These are phyloP conservation scores for Hortiboletus flavorubellus DNA, from an alignment of 768 basidiomycete genomes.

Conservation along the genomic window DNA sequence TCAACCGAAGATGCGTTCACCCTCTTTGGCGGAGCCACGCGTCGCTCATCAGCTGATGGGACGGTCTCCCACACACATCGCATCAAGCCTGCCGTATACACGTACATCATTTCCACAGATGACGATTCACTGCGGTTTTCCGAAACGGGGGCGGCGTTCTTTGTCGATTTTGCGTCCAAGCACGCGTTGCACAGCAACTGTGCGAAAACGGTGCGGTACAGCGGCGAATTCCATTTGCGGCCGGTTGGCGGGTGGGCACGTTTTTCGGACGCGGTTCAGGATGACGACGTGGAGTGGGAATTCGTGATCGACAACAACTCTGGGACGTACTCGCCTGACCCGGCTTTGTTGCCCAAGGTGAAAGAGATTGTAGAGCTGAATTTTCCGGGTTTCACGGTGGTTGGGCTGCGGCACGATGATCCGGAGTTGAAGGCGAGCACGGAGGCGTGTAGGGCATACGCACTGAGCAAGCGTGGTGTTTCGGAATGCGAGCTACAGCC, in stretches of 20 bases:
- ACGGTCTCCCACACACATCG: constrained; percentile 35
- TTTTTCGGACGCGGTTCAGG: constrained; percentile 53
- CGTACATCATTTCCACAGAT: constrained; percentile 74
- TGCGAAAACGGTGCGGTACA: constrained; percentile 60
- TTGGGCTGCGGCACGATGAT: constrained; percentile 55
- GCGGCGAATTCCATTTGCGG: constrained; percentile 77
- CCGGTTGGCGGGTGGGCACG: constrained; percentile 64
- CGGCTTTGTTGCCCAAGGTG: constrained; percentile 54
- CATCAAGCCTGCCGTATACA: constrained; percentile 81
- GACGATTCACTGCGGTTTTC: constrained; percentile 81
- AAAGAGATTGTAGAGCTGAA: constrained; percentile 67
- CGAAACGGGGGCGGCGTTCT: constrained; percentile 84
- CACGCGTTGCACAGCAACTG: constrained; percentile 84
- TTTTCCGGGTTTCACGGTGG: constrained; percentile 60
- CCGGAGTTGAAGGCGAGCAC: constrained; percentile 53
- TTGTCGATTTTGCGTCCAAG: constrained; percentile 83
- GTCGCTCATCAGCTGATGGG: constrained; percentile 11
- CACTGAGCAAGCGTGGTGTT: constrained; percentile 56
- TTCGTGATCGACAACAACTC: constrained; percentile 84
- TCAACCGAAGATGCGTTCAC: constrained; percentile 43
- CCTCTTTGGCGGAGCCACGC: constrained; percentile 49
- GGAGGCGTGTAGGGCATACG: constrained; percentile 68
- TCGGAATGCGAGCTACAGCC: constrained; percentile 61
- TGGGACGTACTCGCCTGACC: constrained; percentile 80
- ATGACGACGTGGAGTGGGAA: constrained; percentile 68